These are phyloP conservation scores for Petrea volubilis DNA, from an alignment of 257 asterid species.

Conservation along the genomic window DNA sequence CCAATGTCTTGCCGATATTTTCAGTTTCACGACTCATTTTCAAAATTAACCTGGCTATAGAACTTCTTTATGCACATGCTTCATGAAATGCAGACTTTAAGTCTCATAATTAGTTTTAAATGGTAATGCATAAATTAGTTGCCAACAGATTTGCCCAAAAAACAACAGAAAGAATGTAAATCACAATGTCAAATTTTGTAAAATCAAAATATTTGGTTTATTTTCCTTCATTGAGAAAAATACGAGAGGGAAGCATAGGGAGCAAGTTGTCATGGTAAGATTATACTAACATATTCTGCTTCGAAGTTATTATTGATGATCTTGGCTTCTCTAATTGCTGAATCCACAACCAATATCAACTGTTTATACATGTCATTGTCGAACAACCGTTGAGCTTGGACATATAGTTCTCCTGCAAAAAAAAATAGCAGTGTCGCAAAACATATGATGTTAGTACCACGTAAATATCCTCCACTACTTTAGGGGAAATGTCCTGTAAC, in stretches of 20 bases:
- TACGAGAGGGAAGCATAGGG: neutral
- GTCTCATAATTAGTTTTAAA: too few species aligned
- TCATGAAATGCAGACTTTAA: conserved; percentile 1
- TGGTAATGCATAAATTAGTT: too few species aligned
- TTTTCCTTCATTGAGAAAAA: neutral
- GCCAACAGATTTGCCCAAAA: neutral
- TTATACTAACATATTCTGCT: conserved; percentile 80
- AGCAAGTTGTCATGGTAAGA: conserved; percentile 24
- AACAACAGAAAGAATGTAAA: neutral
- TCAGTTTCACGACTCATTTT: conserved; percentile 11
- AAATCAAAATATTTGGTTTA: neutral
- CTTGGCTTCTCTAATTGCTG: conserved; percentile 69
- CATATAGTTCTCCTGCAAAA: conserved; percentile 87
- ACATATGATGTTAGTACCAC: conserved; percentile 19
- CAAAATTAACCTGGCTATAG: conserved; percentile 17
- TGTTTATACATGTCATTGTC: conserved; percentile 63
- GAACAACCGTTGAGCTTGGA: conserved; percentile 83
- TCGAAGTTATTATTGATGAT: conserved; percentile 61
- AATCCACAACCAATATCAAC: conserved; percentile 68
- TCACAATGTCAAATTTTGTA: neutral
- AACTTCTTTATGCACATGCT: conserved; percentile 8
- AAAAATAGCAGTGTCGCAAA: conserved; percentile 23
- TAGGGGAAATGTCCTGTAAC: conserved; percentile 6
- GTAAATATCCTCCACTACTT: neutral
- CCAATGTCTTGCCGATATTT: conserved; percentile 13